Evolutionary conservation across 192 early-diverging fungal genomes (phyloP), one percentile per base, ranked within the genome.

Genomic region (Backusella macrospora): DNA sequence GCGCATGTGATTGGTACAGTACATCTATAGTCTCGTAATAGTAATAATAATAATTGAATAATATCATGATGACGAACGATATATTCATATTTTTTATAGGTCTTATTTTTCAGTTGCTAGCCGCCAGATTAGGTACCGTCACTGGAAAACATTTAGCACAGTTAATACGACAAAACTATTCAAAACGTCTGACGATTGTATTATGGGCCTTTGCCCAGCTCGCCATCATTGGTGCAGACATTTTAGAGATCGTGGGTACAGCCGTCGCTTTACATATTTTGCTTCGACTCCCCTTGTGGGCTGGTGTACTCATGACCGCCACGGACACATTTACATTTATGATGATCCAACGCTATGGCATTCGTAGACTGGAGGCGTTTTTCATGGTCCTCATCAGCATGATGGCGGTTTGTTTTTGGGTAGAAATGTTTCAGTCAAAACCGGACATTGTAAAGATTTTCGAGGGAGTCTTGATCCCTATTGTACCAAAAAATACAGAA

Each of bases 191-290:
- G 49, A 65, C 79, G 16, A 76, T 80, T 21, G 73, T 87, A 68
- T 72, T 92, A 29, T 92, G 88, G 87, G 49, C 85, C 5, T 78
- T 89, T 68, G 87, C 86, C 42, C 87, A 92, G 73, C 52, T 87
- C 12, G 90, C 90, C 4, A 90, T 92, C 44, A 92, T 92, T 42
- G 89, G 89, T 3, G 88, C 88, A 0, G 90, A 92, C 69, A 92
- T 92, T 55, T 87, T 90, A 67, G 90, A 92, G 68, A 93, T 96
- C n/a, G 91, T 97, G 21, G 96, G 96, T 16, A 94, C 95, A 9
- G 96, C 95, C 7, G 94, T 97, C 44, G 94, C 92, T 3, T 77
- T 97, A 55, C 88, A 93, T 42, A 84, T 97, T 39, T 79, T 97
- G 49, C 91, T 95, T 69, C 80, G 83, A 10, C 49, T 94, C 0